These are phyloP conservation scores for Pleurotus tuoliensis DNA, from an alignment of 768 basidiomycete genomes.

Conservation along the genomic window DNA sequence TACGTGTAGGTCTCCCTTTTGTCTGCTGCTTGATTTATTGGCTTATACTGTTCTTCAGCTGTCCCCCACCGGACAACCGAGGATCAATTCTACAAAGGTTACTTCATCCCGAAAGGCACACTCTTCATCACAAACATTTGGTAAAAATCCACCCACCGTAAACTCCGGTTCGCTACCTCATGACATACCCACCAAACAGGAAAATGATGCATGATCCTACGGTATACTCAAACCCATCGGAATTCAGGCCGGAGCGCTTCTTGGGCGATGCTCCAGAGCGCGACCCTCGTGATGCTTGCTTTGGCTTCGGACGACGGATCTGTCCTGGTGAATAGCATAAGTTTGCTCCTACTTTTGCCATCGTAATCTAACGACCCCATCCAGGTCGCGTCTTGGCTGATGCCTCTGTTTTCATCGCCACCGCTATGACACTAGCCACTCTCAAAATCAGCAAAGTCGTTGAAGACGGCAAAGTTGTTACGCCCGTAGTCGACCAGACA, in stretches of 20 bases:
- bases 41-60: neutral
- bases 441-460: conserved; percentile 33
- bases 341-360: no score
- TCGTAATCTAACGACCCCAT: neutral
- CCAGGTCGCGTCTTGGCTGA: conserved; percentile 36
- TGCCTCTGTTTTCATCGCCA: conserved; percentile 35
- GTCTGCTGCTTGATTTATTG: neutral
- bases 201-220: conserved; percentile 19
- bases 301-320: conserved; percentile 43
- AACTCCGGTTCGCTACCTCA: neutral
- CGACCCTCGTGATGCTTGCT: conserved; percentile 34
- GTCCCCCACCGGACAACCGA: neutral
- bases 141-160: conserved; percentile 3
- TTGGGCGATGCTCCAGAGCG: conserved; percentile 17
- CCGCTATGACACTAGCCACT: conserved; percentile 36
- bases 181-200: conserved; percentile 10
- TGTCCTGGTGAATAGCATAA: neutral
- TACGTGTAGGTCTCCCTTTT: neutral
- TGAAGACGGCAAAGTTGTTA: conserved; percentile 22
- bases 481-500: conserved; percentile 36
- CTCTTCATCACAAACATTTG: conserved; percentile 14
- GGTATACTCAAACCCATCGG: conserved; percentile 15
- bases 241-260: conserved; percentile 19
- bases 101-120: conserved; percentile 16
- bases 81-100: conserved; percentile 17